Conservation (phyloP, 768 basidiomycete genomes). For the Clavulina sp. region DNA sequence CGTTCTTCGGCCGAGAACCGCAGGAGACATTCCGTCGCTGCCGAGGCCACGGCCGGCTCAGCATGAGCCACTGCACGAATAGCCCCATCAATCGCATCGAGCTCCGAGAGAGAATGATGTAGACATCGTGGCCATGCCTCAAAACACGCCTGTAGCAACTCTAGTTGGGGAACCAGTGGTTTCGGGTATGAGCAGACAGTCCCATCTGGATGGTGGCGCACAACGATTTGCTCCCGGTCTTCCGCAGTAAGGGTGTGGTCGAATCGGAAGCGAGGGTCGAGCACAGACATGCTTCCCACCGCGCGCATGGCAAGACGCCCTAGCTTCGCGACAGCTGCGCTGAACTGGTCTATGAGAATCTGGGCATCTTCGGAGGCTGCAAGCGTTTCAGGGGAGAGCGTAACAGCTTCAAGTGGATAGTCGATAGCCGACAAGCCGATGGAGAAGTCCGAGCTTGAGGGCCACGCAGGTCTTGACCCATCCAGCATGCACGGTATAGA, state of each 20-base stretch:
- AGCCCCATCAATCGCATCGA: constrained; percentile 59
- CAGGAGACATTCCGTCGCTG: constrained; percentile 46
- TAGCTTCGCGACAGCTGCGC: constrained; percentile 37
- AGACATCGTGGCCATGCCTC: constrained; percentile 74
- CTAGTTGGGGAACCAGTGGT: constrained; percentile 41
- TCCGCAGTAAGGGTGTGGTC: constrained; percentile 35
- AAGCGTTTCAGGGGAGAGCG: constrained; percentile 34
- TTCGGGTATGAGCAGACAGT: constrained; percentile 43
- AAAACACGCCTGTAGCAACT: constrained; percentile 56
- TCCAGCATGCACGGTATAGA: constrained; percentile 56
- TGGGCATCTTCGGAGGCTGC: constrained; percentile 48
- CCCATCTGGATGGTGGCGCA: constrained; percentile 50
- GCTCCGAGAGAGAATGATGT: constrained; percentile 31
- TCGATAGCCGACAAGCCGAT: constrained; percentile 34
- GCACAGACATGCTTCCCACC: constrained; percentile 60
- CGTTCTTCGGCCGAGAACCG: constrained; percentile 49
- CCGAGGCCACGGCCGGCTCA: constrained; percentile 55
- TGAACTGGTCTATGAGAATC: constrained; percentile 52
- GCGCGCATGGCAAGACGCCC: constrained; percentile 40
- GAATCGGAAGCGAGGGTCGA: constrained; percentile 30
- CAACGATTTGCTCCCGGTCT: constrained; percentile 47
- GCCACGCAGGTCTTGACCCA: constrained; percentile 65
- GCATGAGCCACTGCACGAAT: constrained; percentile 71
- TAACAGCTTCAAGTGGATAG: constrained; percentile 50
- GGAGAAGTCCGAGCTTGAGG: constrained; percentile 52